Percentiles rank a stretch among this genome's conserved stretches.
These are phyloP conservation scores for Petunia hybrid DNA, from an alignment of 305 asterid genomes.

Conservation along the genomic window DNA sequence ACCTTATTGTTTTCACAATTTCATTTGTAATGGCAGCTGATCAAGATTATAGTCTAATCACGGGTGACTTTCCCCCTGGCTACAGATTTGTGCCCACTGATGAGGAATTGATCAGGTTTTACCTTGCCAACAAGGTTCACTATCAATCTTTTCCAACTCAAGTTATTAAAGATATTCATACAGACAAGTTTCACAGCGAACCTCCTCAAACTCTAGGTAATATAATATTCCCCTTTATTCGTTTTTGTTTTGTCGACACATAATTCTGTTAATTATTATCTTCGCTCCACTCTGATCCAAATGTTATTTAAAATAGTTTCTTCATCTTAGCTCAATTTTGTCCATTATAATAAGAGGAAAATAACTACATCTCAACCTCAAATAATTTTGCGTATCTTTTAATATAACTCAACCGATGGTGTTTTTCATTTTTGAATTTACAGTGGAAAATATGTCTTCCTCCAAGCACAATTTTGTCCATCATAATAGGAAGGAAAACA, in stretches of 20 bases:
- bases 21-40: not conserved
- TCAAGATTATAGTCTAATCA: not conserved
- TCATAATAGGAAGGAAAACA: too few relatives aligned
- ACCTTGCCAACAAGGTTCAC: constrained; percentile 39
- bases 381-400: too few relatives aligned
- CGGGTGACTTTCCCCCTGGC: constrained; percentile 40
- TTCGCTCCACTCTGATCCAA: not conserved
- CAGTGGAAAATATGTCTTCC: too few relatives aligned
- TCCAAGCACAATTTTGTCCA: too few relatives aligned
- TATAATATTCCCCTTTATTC: not conserved
- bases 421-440: too few relatives aligned
- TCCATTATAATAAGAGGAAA: too few relatives aligned
- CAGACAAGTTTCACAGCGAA: constrained; percentile 27
- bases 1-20: not conserved
- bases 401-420: too few relatives aligned
- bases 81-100: constrained; percentile 51
- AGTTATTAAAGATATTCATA: constrained; percentile 39
- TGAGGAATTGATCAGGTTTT: constrained; percentile 41
- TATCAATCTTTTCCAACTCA: constrained; percentile 26
- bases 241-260: not conserved
- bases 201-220: constrained; percentile 46
- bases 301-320: too few relatives aligned
- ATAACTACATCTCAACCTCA: too few relatives aligned
- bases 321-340: too few relatives aligned
- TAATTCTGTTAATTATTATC: not conserved